Base-by-base conservation (phyloP, 495 filamentous ascomycete species). In the Podospora sp. region DNA sequence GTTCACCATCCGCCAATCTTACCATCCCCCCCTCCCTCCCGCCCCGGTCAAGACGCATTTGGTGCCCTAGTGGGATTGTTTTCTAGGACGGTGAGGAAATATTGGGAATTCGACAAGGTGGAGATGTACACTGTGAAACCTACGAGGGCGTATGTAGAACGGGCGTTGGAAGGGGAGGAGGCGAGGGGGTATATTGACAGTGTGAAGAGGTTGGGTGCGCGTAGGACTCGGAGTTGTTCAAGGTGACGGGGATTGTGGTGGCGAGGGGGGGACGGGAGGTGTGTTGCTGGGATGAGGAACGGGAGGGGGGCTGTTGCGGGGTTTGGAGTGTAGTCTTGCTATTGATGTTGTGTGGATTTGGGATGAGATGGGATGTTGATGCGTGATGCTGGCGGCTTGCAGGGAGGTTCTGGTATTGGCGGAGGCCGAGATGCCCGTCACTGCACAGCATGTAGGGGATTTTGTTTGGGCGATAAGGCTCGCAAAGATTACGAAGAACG, bases 391-490 rank as follows among this genome's bases (percentile, higher is more conserved):
- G n/a, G n/a, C 24, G 8, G 22, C 18, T 26, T 26, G 27, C 16
- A 57, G 53, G 6, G 53, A 57, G 24, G 24, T 59, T 33, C 14
- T 25, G 6, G 22, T 26, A 6, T 3, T 59, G 24, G 56, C 26
- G 2, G 56, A 57, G 25, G 24, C 25, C 12, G 53, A n/a, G n/a
- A n/a, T n/a, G 53, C 12, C 53, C 53, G 18, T 61, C 1, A 49
- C 21, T 14, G 46, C 16, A 0, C n/a, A n/a, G n/a, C 62, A 65
- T 5, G 26, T 21, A 22, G 4, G n/a, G 20, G 67, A 65, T 26
- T 69, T 69, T 62, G 63, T 69, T 11, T 69, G 62, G 67, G 62
- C 67, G 6, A 22, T 69, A 11, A 27, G 67, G 35, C 24, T 69
- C 3, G 67, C 67, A 0, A 65, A 65, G 62, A 65, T 69, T 21